Evolutionary conservation across 2,329 filamentous ascomycete genomes (phyloP).

Genomic region (Lasiodiplodia gonubiensis): DNA sequence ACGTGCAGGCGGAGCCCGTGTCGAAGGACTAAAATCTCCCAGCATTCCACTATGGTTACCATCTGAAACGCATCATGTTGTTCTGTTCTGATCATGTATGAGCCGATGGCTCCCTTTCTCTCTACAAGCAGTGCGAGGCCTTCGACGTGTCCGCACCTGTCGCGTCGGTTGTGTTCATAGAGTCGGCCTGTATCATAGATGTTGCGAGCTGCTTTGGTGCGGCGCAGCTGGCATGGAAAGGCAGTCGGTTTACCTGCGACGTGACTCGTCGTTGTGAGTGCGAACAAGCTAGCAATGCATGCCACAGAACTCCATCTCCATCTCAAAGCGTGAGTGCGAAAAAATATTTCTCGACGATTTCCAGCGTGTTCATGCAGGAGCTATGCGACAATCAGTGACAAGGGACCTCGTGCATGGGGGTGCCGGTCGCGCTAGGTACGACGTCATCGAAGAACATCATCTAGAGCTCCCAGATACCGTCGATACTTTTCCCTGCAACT

Average conservation of each 20-base stretch:
- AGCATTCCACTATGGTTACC: constrained; percentile 17
- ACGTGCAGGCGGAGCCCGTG: constrained; percentile 75
- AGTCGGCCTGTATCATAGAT: constrained; percentile 27
- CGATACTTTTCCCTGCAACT: background rate
- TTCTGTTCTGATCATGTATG: constrained; percentile 18
- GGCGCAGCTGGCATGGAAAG: constrained; percentile 18
- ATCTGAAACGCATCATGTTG: constrained; percentile 26
- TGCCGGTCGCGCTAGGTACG: constrained; percentile 2
- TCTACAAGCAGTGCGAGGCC: background rate
- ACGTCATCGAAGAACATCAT: constrained; percentile 21
- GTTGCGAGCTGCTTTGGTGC: constrained; percentile 12
- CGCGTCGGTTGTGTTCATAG: constrained; percentile 20
- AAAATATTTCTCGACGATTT: background rate
- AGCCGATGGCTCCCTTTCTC: constrained; percentile 5
- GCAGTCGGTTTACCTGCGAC: constrained; percentile 14
- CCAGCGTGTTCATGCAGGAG: background rate
- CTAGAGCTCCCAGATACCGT: background rate
- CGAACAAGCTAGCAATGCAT: background rate
- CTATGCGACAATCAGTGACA: constrained; percentile 1
- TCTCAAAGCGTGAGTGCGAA: background rate
- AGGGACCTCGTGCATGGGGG: constrained; percentile 13
- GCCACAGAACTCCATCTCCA: background rate
- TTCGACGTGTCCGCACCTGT: background rate
- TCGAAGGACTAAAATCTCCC: constrained; percentile 11
- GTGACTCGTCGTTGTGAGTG: constrained; percentile 5